A percentile compares a stretch with the other conserved stretches of the same genome.
phyloP scores from a whole-genome alignment of 495 filamentous ascomycete genomes.

The Penicillium salamii region DNA sequence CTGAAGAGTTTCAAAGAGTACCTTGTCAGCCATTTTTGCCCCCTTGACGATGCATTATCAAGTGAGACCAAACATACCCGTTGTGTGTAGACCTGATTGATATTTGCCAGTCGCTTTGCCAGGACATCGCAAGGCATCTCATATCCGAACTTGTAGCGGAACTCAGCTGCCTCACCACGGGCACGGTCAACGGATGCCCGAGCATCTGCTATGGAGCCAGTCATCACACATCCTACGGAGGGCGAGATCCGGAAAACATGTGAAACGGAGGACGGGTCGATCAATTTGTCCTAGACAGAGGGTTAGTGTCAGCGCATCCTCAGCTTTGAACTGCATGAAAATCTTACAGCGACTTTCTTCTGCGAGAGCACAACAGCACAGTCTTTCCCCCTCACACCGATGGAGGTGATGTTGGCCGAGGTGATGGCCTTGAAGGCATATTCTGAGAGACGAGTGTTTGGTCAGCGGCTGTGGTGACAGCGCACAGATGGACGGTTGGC shows the following conservation, averaged over 20 bases:
- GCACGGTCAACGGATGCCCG: slow-evolving; percentile 87
- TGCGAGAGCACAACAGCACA: slow-evolving; percentile 96
- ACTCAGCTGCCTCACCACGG: slow-evolving; percentile 92
- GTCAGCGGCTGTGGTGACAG: slow-evolving; percentile 21
- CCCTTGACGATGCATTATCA: background rate
- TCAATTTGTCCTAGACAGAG: slow-evolving; percentile 81
- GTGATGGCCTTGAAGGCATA: slow-evolving; percentile 99
- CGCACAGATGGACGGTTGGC: background rate
- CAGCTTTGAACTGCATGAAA: slow-evolving; percentile 1
- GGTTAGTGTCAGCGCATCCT: slow-evolving; percentile 6
- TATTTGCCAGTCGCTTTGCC: slow-evolving; percentile 95
- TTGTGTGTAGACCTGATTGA: slow-evolving; percentile 99
- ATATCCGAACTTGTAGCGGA: slow-evolving; percentile 97
- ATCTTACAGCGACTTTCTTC: slow-evolving; percentile 96
- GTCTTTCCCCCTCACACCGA: slow-evolving; percentile 92
- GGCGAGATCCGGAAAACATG: slow-evolving; percentile 97
- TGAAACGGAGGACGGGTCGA: slow-evolving; percentile 94
- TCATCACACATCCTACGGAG: slow-evolving; percentile 97
- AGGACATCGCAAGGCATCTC: slow-evolving; percentile 98
- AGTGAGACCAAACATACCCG: slow-evolving; percentile 55
- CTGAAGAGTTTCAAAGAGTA: slow-evolving; percentile 40
- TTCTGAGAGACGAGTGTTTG: slow-evolving; percentile 53
- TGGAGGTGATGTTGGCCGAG: slow-evolving; percentile 95
- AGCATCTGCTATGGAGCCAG: slow-evolving; percentile 96
- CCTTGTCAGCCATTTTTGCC: background rate